Evolutionary conservation across 2,329 filamentous ascomycete genomes (phyloP), one percentile per base, ranked within the genome.

Genomic region (Drechslerella stenobrocha): DNA sequence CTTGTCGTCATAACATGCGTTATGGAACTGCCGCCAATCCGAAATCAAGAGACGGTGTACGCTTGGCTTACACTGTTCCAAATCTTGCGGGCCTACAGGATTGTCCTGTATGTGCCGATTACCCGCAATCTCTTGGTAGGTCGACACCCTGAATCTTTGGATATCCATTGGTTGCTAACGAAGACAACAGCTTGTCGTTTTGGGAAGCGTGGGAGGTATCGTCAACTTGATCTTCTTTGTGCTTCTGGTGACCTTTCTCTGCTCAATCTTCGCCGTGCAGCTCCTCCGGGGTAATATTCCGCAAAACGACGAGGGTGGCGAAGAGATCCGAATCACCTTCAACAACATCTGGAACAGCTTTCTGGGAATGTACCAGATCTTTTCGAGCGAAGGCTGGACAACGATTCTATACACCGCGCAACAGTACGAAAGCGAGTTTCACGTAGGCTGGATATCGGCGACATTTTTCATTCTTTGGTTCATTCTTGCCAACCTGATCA

Each of bases 341-440:
- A 85, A 84, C 74, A 89, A 89, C 35, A 93, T 98, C 32, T 98
- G 87, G 79, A 97, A 97, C 74, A 88, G 90, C 0, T 98, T 98
- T 74, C 80, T 98, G 13, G 93, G 91, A 59, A 97, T 98, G 90
- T 98, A 98, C 75, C 90, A 96, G 77, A 84, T 98, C 26, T 79
- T 98, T 44, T 96, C 93, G 7, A 96, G 90, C 73, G 93, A 98
- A 75, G 90, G 96, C 74, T 98, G 93, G 93, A 98, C 95, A 0
- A 78, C 78, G 0, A 88, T 96, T 45, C 78, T 98, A 59, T 98
- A 96, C 78, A 85, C 83, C 63, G 84, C 91, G 37, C 95, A 90
- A 0, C 79, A 82, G 3, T 87, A 84, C 72, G 86, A 88, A 7
- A 81, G 81, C 7, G 73, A 75, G 3, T 84, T 81, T 71, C 81